Evolutionary conservation across 345 rosid genomes (phyloP).

Genomic region (Euphorbia pulcherrima): DNA sequence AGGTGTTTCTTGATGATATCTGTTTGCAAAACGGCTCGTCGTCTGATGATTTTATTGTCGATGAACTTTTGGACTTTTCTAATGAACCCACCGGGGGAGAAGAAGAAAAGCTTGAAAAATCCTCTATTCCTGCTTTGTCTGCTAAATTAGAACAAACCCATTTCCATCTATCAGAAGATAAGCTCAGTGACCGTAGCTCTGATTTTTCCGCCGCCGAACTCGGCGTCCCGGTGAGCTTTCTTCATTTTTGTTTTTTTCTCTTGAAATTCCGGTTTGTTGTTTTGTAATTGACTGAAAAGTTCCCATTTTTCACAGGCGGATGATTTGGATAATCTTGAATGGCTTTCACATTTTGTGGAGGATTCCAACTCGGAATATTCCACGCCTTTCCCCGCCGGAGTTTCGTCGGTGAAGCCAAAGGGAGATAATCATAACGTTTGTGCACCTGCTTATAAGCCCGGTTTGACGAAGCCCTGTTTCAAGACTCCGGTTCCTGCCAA

Average conservation of each 20-base stretch:
- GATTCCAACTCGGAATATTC: conserved; percentile 65
- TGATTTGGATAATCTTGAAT: conserved; percentile 67
- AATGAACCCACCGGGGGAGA: conserved; percentile 44
- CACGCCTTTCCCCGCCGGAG: conserved; percentile 39
- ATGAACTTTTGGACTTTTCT: conserved; percentile 75
- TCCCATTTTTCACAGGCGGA: conserved; percentile 47
- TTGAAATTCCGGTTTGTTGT: background rate
- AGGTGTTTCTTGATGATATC: conserved; percentile 34
- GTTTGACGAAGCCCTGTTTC: conserved; percentile 23
- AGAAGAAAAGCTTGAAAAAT: conserved; percentile 20
- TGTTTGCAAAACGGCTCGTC: conserved; percentile 37
- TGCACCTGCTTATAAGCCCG: conserved; percentile 18
- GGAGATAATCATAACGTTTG: conserved; percentile 9
- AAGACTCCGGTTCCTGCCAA: conserved; percentile 59
- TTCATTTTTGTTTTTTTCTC: background rate
- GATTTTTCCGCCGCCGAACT: conserved; percentile 46
- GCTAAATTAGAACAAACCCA: conserved; percentile 13
- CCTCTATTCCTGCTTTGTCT: conserved; percentile 18
- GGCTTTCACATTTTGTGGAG: conserved; percentile 86
- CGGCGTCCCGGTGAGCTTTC: conserved; percentile 52
- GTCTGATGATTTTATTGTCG: conserved; percentile 65
- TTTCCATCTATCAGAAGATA: conserved; percentile 9
- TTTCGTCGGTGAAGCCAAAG: conserved; percentile 27
- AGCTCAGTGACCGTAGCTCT: conserved; percentile 13
- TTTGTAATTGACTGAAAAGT: conserved; percentile 7